phyloP scores from a whole-genome alignment of 1,139 yeast genomes.

The Starmera stellimalicola region DNA sequence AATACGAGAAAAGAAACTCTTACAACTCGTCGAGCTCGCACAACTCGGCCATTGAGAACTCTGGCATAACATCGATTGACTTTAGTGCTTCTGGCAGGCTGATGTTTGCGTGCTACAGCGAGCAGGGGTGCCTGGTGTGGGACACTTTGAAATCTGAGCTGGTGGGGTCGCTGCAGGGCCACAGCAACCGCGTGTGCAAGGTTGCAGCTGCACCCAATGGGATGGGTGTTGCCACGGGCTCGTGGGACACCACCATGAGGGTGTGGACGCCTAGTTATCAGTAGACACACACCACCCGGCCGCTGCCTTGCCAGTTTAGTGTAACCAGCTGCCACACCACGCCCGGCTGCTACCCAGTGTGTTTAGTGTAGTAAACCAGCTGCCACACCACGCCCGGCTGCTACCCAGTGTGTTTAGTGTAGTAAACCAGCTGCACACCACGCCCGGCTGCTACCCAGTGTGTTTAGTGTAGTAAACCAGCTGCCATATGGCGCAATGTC shows the following conservation, averaged over 20 bases:
- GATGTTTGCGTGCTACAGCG: slow-evolving; percentile 68
- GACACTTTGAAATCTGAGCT: slow-evolving; percentile 60
- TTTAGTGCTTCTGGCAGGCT: slow-evolving; percentile 72
- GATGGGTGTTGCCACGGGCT: slow-evolving; percentile 57
- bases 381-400: no score
- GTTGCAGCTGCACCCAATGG: slow-evolving; percentile 72
- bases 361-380: no score
- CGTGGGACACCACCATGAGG: slow-evolving; percentile 62
- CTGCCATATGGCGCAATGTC: no score
- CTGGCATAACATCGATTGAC: slow-evolving; percentile 63
- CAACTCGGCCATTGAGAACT: slow-evolving; percentile 37
- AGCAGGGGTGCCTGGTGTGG: slow-evolving; percentile 70
- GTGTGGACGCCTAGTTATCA: slow-evolving; percentile 40
- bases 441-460: no score
- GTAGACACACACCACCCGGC: no score
- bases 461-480: no score
- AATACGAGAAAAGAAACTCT: neutral
- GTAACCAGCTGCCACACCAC: no score
- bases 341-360: no score
- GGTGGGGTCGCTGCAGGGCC: slow-evolving; percentile 54
- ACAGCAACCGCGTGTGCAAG: slow-evolving; percentile 50
- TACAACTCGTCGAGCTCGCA: slow-evolving; percentile 15
- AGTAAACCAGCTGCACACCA: no score
- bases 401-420: no score
- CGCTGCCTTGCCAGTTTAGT: no score